Conservation (phyloP, 192 early-diverging fungal species). For the Glomus cerebriforme region DNA sequence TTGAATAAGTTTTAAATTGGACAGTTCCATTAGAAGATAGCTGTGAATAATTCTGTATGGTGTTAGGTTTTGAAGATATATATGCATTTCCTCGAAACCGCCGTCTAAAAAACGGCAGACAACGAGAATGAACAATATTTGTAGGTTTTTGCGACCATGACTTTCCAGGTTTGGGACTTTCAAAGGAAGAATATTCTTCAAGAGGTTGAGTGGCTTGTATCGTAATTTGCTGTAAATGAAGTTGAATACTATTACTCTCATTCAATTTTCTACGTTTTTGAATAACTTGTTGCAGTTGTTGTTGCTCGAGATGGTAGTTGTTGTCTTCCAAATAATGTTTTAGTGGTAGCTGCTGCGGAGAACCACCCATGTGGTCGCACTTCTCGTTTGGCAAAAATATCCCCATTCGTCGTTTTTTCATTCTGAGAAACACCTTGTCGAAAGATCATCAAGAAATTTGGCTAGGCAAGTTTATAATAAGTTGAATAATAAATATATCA, state of each 20-base stretch:
- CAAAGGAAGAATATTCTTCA: not conserved
- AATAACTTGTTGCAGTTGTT: not conserved
- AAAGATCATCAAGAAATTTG: conserved; percentile 26
- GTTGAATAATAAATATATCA: not conserved
- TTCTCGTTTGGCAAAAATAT: not conserved
- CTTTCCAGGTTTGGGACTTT: not conserved
- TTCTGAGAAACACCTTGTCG: conserved; percentile 14
- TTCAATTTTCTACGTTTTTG: conserved; percentile 14
- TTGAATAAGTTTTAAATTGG: not conserved
- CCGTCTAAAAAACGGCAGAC: not conserved
- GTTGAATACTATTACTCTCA: not conserved
- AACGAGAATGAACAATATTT: not conserved
- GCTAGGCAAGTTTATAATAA: not conserved
- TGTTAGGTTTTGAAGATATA: not conserved
- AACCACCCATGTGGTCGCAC: not conserved
- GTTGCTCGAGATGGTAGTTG: not conserved
- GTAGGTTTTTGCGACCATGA: not conserved
- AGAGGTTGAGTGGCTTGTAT: not conserved
- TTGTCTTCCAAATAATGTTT: not conserved
- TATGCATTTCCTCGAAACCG: not conserved
- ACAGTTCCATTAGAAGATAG: not conserved
- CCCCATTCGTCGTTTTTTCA: not conserved
- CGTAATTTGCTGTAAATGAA: not conserved
- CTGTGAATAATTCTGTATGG: not conserved
- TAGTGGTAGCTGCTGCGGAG: not conserved